Conservation (phyloP, 2,329 filamentous ascomycete species). For the Dactylellina parvicollis region DNA sequence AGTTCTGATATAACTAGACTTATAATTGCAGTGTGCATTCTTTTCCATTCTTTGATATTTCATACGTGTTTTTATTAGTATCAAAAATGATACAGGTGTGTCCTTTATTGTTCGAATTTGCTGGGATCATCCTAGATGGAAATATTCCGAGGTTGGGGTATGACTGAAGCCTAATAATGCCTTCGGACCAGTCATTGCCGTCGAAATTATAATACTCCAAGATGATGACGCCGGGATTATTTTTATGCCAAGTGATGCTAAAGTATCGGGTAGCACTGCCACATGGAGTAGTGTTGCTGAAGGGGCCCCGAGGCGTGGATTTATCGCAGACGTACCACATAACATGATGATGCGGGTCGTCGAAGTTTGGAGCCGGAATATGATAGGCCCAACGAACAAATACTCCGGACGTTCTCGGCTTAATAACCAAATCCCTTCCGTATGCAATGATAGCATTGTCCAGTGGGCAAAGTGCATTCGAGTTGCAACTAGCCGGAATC, state of each 20-base stretch:
- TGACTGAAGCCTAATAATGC: constrained; percentile 9
- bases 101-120: constrained; percentile 5
- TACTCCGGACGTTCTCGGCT: neutral
- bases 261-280: constrained; percentile 19
- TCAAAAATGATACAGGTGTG: constrained; percentile 25
- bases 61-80: constrained; percentile 17
- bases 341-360: constrained; percentile 20
- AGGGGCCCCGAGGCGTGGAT: neutral
- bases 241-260: constrained; percentile 24
- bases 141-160: neutral
- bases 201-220: constrained; percentile 22
- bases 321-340: constrained; percentile 38
- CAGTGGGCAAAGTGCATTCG: constrained; percentile 1
- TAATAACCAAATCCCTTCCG: constrained; percentile 11
- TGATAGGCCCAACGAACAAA: constrained; percentile 26
- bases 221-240: constrained; percentile 10
- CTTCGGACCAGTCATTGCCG: constrained; percentile 20
- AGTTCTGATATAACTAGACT: no score
- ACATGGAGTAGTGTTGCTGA: neutral
- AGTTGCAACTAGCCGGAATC: constrained; percentile 7
- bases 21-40: no score
- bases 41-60: constrained; percentile 1
- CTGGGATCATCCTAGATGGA: neutral
- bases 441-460: constrained; percentile 4
- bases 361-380: constrained; percentile 9